A percentile compares a stretch with the other conserved stretches of the same genome.
These are phyloP conservation scores for Claviceps purpurea DNA, from an alignment of 2,329 filamentous ascomycete species.

Conservation along the genomic window DNA sequence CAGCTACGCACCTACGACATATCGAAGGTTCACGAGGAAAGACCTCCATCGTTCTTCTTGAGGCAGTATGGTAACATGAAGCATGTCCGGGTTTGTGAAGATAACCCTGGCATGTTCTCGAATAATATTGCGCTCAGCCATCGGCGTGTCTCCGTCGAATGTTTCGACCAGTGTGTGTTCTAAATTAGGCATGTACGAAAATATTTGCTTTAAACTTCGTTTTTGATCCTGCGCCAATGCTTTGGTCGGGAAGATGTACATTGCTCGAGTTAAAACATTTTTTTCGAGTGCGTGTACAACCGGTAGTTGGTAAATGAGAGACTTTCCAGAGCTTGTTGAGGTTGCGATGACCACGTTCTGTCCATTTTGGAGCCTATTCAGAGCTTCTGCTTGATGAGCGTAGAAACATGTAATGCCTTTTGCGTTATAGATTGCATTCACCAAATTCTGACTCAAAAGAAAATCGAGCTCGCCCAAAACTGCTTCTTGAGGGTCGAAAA, in stretches of 20 bases:
- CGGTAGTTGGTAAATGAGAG: constrained; percentile 92
- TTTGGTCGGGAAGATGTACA: constrained; percentile 98
- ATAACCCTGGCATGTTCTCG: constrained; percentile 84
- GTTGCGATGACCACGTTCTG: constrained; percentile 86
- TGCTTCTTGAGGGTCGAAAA: constrained; percentile 74
- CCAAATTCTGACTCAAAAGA: constrained; percentile 72
- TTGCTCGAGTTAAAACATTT: constrained; percentile 63
- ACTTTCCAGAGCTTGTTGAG: constrained; percentile 93
- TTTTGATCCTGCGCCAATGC: constrained; percentile 90
- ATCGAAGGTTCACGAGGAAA: constrained; percentile 79
- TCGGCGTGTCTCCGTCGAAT: constrained; percentile 88
- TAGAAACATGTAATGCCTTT: constrained; percentile 78
- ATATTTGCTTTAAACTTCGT: constrained; percentile 72
- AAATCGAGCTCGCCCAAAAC: constrained; percentile 78
- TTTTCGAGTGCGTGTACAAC: constrained; percentile 77
- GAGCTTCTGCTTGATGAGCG: constrained; percentile 83
- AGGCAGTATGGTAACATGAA: constrained; percentile 85
- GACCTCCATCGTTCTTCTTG: constrained; percentile 82
- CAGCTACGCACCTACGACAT: constrained; percentile 54
- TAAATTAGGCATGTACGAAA: constrained; percentile 66
- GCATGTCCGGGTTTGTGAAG: constrained; percentile 97
- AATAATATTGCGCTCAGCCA: constrained; percentile 63
- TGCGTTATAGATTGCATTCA: constrained; percentile 93
- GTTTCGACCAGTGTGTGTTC: constrained; percentile 74
- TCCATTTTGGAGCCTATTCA: constrained; percentile 74